A percentile compares a stretch with the other conserved stretches of the same genome.
Conservation (phyloP, 1,139 yeast genomes). For the Zygosaccharomyces sapae region DNA sequence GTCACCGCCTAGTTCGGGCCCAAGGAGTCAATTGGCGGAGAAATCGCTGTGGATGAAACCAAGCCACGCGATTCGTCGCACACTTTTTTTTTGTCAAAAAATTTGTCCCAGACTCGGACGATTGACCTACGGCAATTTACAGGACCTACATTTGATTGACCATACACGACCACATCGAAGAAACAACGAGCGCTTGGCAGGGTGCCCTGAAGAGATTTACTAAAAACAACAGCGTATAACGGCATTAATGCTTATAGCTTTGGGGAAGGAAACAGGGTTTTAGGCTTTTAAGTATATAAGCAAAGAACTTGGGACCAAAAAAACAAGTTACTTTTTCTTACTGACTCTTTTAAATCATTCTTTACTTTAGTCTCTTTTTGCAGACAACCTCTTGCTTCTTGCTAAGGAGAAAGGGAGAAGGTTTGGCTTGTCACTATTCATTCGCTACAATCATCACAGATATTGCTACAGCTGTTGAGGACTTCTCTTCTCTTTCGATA, state of each 20-base stretch:
- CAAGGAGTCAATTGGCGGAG: not conserved
- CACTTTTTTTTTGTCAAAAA: not conserved
- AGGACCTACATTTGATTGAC: conserved; percentile 5
- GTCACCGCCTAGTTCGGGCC: not conserved
- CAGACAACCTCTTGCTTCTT: not conserved
- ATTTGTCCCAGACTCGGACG: not conserved
- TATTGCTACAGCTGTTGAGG: not conserved
- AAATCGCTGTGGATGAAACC: not conserved
- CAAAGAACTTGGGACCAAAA: not conserved
- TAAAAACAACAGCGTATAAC: not conserved
- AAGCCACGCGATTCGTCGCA: not conserved
- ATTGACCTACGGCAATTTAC: conserved; percentile 6
- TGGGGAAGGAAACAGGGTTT: not conserved
- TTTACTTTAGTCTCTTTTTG: not conserved
- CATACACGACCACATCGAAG: conserved; percentile 3
- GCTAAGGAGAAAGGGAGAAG: not conserved
- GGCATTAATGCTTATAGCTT: not conserved
- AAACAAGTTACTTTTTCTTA: not conserved
- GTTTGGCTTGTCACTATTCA: not conserved
- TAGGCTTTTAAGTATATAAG: not conserved
- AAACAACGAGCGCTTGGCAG: conserved; percentile 4
- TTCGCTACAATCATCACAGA: not conserved
- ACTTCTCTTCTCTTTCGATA: not conserved
- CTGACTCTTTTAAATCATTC: not conserved
- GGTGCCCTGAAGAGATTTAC: not conserved